Percentiles rank a stretch among this genome's conserved stretches.
Conservation (phyloP, 2,329 filamentous ascomycete species). For the Trichoderma pleuroti region DNA sequence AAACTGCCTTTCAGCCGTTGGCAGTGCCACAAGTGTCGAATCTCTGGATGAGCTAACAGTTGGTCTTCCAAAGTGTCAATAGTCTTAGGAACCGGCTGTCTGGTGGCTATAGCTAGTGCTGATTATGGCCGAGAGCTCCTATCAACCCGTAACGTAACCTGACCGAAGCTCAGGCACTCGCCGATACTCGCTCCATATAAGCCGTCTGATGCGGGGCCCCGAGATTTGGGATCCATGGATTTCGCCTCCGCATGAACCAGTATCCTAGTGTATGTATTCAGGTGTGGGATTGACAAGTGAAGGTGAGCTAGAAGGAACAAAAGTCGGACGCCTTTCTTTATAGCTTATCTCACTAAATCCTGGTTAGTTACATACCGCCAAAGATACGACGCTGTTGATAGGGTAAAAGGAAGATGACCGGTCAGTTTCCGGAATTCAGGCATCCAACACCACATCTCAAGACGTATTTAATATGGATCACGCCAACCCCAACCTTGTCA, state of each 20-base stretch:
- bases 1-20: conserved; percentile 9
- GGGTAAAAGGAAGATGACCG: background rate
- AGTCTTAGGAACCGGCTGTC: background rate
- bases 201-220: background rate
- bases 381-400: background rate
- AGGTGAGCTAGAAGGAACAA: background rate
- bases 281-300: background rate
- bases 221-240: background rate
- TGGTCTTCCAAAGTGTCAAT: background rate
- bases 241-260: background rate
- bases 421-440: background rate
- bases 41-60: background rate
- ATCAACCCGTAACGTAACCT: background rate
- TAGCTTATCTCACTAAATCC: background rate
- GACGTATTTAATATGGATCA: background rate
- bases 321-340: background rate
- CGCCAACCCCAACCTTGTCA: background rate
- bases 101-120: background rate
- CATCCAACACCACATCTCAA: background rate
- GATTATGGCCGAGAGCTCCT: background rate
- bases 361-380: background rate
- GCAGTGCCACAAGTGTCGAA: background rate
- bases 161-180: background rate
- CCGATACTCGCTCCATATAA: background rate
- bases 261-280: background rate